A percentile compares a stretch with the other conserved stretches of the same genome.
Evolutionary conservation across 2,329 filamentous ascomycete species (phyloP).

Genomic region (Cercospora canescens): DNA sequence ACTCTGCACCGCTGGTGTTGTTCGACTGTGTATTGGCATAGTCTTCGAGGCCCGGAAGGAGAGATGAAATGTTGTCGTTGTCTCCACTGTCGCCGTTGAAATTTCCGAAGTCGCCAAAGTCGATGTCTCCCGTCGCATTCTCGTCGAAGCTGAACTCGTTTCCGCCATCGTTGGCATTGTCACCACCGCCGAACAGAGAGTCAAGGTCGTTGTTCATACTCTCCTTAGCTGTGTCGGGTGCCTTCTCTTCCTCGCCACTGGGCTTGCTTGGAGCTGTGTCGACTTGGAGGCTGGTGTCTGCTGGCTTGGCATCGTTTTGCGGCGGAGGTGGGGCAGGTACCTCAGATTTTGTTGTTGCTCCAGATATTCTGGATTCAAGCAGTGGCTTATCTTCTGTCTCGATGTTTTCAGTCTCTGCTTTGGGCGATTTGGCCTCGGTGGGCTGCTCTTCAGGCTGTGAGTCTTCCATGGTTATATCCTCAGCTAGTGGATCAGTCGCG

Average conservation of each 20-base stretch:
- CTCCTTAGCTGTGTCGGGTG: constrained; percentile 30
- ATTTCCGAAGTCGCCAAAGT: constrained; percentile 36
- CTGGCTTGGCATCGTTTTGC: constrained; percentile 2
- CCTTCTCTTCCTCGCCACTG: constrained; percentile 23
- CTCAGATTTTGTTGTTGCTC: neutral
- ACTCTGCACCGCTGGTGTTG: constrained; percentile 20
- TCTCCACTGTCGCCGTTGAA: constrained; percentile 28
- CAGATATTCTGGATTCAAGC: neutral
- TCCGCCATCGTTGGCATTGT: constrained; percentile 20
- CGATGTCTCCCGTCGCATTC: constrained; percentile 29
- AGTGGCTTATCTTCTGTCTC: constrained; percentile 1
- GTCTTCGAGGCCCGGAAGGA: constrained; percentile 44
- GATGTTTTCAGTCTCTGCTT: neutral
- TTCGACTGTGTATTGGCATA: constrained; percentile 38
- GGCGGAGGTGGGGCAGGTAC: neutral
- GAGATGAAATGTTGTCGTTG: constrained; percentile 37
- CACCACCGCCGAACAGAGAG: constrained; percentile 36
- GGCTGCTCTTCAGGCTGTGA: constrained; percentile 6
- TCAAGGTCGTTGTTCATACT: constrained; percentile 34
- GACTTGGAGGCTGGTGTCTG: constrained; percentile 15
- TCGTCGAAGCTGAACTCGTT: constrained; percentile 25
- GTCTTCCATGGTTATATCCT: constrained; percentile 16
- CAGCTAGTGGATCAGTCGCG: neutral
- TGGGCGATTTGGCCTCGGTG: neutral
- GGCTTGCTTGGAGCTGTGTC: constrained; percentile 12